These are phyloP conservation scores for Hymenoscyphus fraxineus DNA, from an alignment of 2,329 filamentous ascomycete genomes.

Conservation along the genomic window DNA sequence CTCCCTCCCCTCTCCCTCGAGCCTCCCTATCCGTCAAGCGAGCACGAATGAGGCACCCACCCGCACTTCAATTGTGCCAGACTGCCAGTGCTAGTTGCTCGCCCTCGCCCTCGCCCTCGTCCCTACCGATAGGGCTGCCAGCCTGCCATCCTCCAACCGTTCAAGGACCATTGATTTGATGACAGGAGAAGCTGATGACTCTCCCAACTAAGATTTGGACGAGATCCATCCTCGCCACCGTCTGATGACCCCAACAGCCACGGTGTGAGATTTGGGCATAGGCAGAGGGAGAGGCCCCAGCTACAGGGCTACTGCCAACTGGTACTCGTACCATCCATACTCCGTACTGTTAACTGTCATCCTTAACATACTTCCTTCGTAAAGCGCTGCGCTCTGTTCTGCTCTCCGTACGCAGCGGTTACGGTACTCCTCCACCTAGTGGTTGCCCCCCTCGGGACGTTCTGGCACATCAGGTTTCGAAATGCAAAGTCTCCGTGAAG, in stretches of 20 bases:
- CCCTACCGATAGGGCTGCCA: background rate
- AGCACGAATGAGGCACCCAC: background rate
- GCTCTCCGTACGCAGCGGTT: no score
- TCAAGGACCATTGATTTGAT: background rate
- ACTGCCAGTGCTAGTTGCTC: no score
- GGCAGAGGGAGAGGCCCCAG: no score
- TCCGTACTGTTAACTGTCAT: background rate
- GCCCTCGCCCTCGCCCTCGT: background rate
- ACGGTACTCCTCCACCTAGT: no score
- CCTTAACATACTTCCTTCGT: no score
- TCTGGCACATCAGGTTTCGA: conserved; percentile 2
- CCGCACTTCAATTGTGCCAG: no score
- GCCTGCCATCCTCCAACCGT: no score
- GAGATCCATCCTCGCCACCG: background rate
- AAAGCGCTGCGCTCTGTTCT: no score
- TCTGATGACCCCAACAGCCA: background rate
- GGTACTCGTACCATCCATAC: background rate
- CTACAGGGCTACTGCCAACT: no score
- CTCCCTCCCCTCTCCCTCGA: background rate
- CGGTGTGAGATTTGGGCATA: background rate
- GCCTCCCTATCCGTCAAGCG: background rate
- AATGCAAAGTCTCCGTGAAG: background rate
- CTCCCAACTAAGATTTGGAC: background rate
- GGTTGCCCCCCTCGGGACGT: background rate
- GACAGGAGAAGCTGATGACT: background rate